Evolutionary conservation across 1,284 basidiomycete species (phyloP).

Genomic region (Fomitopsis betulina): DNA sequence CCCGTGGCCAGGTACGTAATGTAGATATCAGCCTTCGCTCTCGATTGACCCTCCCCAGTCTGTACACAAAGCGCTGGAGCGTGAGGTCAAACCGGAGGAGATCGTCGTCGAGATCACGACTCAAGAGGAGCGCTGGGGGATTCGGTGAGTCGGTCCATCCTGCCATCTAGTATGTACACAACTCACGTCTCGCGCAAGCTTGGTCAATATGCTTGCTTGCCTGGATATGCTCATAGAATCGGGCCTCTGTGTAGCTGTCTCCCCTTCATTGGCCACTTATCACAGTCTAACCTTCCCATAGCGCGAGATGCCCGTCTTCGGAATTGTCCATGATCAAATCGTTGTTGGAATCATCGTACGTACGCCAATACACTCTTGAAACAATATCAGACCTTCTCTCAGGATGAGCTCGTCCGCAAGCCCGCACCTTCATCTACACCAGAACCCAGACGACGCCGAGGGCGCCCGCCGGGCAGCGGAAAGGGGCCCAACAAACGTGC

Average conservation of each 20-base stretch:
- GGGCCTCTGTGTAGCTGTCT: slow-evolving; percentile 41
- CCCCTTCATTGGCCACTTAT: neutral
- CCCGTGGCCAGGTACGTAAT: slow-evolving; percentile 51
- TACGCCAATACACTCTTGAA: neutral
- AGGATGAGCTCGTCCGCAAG: slow-evolving; percentile 49
- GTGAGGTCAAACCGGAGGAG: slow-evolving; percentile 63
- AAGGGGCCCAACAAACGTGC: slow-evolving; percentile 13
- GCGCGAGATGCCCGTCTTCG: slow-evolving; percentile 75
- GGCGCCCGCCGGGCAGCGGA: neutral
- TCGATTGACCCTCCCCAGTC: slow-evolving; percentile 34
- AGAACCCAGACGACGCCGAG: neutral
- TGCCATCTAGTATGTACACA: neutral
- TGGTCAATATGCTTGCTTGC: slow-evolving; percentile 60
- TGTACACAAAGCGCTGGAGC: slow-evolving; percentile 78
- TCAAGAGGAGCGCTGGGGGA: slow-evolving; percentile 68
- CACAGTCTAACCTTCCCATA: slow-evolving; percentile 18
- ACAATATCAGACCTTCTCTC: neutral
- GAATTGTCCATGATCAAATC: slow-evolving; percentile 51
- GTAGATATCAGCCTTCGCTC: neutral
- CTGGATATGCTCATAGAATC: slow-evolving; percentile 43
- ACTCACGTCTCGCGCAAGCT: slow-evolving; percentile 28
- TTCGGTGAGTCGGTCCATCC: slow-evolving; percentile 40
- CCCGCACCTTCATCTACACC: slow-evolving; percentile 13
- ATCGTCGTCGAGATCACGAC: slow-evolving; percentile 45
- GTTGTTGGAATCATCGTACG: slow-evolving; percentile 66